phyloP scores from a whole-genome alignment of 1,139 yeast genomes.

The Candida neerlandica region DNA sequence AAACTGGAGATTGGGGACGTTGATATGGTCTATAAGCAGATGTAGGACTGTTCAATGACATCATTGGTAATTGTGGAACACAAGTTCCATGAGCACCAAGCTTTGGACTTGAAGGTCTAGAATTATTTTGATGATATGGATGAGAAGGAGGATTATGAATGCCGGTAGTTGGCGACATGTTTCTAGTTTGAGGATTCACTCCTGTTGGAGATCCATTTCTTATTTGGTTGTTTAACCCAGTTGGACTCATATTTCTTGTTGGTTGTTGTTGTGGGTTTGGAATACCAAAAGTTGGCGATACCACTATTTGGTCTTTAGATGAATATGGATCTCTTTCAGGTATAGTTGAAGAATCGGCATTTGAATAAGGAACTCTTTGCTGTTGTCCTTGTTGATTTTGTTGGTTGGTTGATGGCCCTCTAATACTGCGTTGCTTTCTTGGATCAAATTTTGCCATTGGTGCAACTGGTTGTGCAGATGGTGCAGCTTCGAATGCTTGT shows the following conservation, averaged over 20 bases:
- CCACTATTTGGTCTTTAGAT: neutral
- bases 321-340: neutral
- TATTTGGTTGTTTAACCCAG: neutral
- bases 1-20: conserved; percentile 1
- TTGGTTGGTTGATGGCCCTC: neutral
- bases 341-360: neutral
- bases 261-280: conserved; percentile 1
- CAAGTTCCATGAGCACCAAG: neutral
- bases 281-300: neutral
- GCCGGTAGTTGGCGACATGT: conserved; percentile 2
- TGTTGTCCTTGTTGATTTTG: conserved; percentile 2
- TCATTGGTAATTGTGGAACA: conserved; percentile 1
- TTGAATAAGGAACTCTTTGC: conserved; percentile 2
- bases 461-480: conserved; percentile 1
- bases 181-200: neutral
- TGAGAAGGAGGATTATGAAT: neutral
- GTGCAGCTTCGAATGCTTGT: conserved; percentile 8
- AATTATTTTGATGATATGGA: neutral
- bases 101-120: conserved; percentile 2
- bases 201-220: neutral
- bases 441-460: conserved; percentile 14
- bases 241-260: neutral
- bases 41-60: neutral
- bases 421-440: conserved; percentile 12
- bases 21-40: conserved; percentile 1